Base-by-base conservation (phyloP, 495 filamentous ascomycete genomes). In the Talaromyces thailandensis region DNA sequence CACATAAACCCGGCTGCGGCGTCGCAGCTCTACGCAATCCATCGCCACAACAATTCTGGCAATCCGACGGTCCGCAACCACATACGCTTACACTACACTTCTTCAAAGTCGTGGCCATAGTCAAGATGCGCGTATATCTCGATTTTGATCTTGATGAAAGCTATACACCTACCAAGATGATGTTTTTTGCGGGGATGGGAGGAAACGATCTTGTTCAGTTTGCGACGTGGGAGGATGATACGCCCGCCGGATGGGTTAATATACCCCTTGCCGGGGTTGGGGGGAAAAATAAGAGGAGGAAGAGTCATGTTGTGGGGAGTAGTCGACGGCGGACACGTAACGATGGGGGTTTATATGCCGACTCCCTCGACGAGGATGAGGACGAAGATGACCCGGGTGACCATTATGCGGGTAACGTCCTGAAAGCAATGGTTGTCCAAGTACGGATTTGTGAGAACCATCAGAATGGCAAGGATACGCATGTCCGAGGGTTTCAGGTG, bases 391-490 rank as follows among this genome's bases (percentile, higher is more conserved):
- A 75, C 50, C 63, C 64, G 1, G 65, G 69, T 43, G 70, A 79
- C 53, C 66, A 72, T 3, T 76, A 76, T 51, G 82, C 85, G 26
- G 86, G 85, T 0, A 85, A 85, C 71, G 88, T 91, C 6, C 82
- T 97, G 29, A 84, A 90, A 64, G 90, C 88, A 37, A 95, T 89
- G 76, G 83, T 98, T 51, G 79, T 97, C 12, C 92, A 96, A 71
- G 85, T 98, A 58, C 83, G 84, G 57, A 82, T 98, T 64, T 82
- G 91, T 62, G 95, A 96, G 76, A 98, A 98, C 67, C 94, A 98
- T 75, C 94, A 98, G 79, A 98, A 98, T 73, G 94, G 94, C 61
- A 98, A 98, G 71, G 94, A 98, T 72, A 98, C 94, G 3, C 94
- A 98, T 81, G 85, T 98, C 45, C 86, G 94, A 40, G 93, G 91